Evolutionary conservation across 208 protist genomes (phyloP), one percentile per base, ranked within the genome.

Genomic region (Acanthamoeba lenticulata): DNA sequence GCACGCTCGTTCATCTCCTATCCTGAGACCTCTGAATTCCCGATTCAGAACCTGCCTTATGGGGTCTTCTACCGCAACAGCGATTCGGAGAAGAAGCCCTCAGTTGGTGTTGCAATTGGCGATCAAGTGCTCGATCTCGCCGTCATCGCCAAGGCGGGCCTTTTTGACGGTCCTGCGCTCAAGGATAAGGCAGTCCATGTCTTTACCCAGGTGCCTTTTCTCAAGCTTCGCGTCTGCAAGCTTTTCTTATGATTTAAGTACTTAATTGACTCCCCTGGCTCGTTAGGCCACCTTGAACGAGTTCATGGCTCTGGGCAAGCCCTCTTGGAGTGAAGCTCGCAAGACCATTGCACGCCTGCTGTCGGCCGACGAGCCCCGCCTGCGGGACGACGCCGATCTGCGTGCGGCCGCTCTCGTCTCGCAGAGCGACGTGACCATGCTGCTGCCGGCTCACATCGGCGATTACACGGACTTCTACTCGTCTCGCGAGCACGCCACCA

Each of bases 401-500:
- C 93, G 91, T 2, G 57, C 13, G 15, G 49, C 38, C 6, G 96
- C 94, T 3, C 69, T 98, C 13, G 32, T 97, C 11, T 83, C 42
- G 9, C 88, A 94, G n/a, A 91, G 57, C 45, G 62, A 94, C 21
- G 93, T 95, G 9, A 94, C 52, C 2, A 98, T 98, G 98, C 95
- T 96, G 15, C 49, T 99, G 62, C 98, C 98, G 11, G 95, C 94
- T 15, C 36, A 81, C 17, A 98, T 99, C 60, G 98, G 98, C 47
- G 98, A 99, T 95, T 99, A 99, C 96, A 99, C 98, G 40, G 98
- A 99, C 95, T 99, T 99, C 57, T 99, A 99, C 95, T 96, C 97
- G 17, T 98, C 96, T 2, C 94, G 94, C 21, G 96, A 98, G 32
- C 98, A 99, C 90, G 98, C 98, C 21, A 98, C 96, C 38, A 99